phyloP scores from a whole-genome alignment of 768 basidiomycete genomes.

The Grammothele lineata region DNA sequence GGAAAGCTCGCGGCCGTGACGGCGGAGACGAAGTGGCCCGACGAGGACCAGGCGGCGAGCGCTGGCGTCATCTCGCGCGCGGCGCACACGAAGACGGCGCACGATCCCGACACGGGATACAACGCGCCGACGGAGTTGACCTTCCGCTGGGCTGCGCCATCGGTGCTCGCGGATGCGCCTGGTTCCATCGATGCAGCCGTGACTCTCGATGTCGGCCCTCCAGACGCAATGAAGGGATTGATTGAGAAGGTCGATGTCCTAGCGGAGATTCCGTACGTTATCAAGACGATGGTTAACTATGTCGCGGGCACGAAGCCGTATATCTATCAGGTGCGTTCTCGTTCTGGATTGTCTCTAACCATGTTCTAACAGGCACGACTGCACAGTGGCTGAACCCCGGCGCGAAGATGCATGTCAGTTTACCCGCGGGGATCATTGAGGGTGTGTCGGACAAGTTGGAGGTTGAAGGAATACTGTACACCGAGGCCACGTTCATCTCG shows the following conservation, averaged over 20 bases:
- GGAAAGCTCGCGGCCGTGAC: conserved; percentile 75
- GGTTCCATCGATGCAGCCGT: conserved; percentile 56
- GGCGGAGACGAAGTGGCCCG: conserved; percentile 75
- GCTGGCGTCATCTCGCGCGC: conserved; percentile 59
- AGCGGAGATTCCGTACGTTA: conserved; percentile 88
- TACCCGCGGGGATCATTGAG: conserved; percentile 37
- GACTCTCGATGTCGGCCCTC: conserved; percentile 52
- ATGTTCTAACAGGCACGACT: not conserved
- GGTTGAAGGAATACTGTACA: conserved; percentile 74
- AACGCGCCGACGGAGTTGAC: conserved; percentile 59
- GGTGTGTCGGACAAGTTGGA: conserved; percentile 36
- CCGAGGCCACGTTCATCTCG: conserved; percentile 90
- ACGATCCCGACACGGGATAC: conserved; percentile 84
- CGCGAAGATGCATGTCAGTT: conserved; percentile 44
- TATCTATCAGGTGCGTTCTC: conserved; percentile 82
- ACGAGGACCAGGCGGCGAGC: conserved; percentile 43
- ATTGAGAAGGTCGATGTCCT: conserved; percentile 94
- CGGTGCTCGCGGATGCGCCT: conserved; percentile 46
- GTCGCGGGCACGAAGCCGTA: conserved; percentile 92
- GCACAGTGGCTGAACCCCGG: conserved; percentile 52
- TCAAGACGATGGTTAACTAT: conserved; percentile 91
- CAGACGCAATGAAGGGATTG: conserved; percentile 62
- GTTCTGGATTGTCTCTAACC: not conserved
- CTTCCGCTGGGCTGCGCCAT: conserved; percentile 78
- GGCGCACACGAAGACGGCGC: conserved; percentile 52